phyloP scores from a whole-genome alignment of 108 stramenopile species.

The Epipyxis sp. region DNA sequence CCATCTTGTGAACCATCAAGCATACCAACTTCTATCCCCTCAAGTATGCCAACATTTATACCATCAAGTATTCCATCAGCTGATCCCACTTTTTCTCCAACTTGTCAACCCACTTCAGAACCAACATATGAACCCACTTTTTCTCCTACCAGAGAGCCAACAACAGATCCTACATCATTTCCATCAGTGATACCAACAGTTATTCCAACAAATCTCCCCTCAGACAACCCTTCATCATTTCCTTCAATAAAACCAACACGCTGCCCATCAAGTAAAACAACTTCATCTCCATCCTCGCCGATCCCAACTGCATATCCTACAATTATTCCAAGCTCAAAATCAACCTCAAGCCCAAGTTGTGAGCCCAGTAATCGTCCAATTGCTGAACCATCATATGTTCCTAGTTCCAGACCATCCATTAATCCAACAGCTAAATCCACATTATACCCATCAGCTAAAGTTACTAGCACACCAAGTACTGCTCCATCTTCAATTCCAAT shows the following conservation, averaged over 20 bases:
- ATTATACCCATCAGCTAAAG: no score
- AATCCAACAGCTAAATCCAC: conserved; percentile 3
- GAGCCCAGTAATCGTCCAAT: not conserved
- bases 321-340: no score
- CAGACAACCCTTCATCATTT: no score
- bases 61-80: not conserved
- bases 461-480: no score
- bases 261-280: not conserved
- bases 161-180: not conserved
- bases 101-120: not conserved
- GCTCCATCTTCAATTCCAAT: no score
- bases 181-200: not conserved
- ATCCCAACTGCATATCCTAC: not conserved
- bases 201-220: no score
- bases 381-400: not conserved
- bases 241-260: no score
- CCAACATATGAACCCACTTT: not conserved
- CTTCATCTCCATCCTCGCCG: not conserved
- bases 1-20: not conserved
- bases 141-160: not conserved
- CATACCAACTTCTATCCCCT: not conserved
- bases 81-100: not conserved
- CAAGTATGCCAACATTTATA: not conserved
- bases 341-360: no score
- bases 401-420: not conserved